Conservation (phyloP, 2,329 filamentous ascomycete species). For the Sporothrix globosa region DNA sequence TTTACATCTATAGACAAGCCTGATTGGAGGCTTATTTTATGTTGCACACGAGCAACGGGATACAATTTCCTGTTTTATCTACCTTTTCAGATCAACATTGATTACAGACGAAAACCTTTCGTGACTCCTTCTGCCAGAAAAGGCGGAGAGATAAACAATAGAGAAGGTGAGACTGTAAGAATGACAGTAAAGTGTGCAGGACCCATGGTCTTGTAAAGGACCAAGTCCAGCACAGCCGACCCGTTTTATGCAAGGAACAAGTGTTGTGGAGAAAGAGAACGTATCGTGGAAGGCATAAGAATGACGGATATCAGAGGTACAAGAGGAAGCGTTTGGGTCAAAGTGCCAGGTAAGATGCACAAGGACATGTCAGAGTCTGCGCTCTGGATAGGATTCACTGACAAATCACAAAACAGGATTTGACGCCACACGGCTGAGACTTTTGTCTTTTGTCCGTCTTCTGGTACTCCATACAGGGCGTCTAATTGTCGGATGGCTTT, state of each 20-base stretch:
- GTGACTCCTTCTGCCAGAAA: too few relatives aligned
- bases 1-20: slow-evolving; percentile 11
- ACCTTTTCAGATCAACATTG: not conserved
- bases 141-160: too few relatives aligned
- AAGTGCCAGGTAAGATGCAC: not conserved
- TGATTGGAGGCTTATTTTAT: slow-evolving; percentile 16
- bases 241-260: slow-evolving; percentile 11
- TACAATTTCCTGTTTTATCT: not conserved
- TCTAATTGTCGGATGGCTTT: not conserved
- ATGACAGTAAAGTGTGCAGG: too few relatives aligned
- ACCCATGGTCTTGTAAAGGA: not conserved
- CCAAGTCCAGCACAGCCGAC: not conserved
- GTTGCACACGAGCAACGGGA: not conserved
- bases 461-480: slow-evolving; percentile 11
- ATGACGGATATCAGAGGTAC: too few relatives aligned
- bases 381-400: not conserved
- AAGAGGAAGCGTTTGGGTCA: not conserved
- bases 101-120: not conserved
- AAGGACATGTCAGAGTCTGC: too few relatives aligned
- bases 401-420: slow-evolving; percentile 18
- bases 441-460: not conserved
- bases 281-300: not conserved
- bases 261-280: not conserved
- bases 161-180: too few relatives aligned
- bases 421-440: slow-evolving; percentile 20